phyloP scores from a whole-genome alignment of 345 rosid species.

The Citrus reticulata region DNA sequence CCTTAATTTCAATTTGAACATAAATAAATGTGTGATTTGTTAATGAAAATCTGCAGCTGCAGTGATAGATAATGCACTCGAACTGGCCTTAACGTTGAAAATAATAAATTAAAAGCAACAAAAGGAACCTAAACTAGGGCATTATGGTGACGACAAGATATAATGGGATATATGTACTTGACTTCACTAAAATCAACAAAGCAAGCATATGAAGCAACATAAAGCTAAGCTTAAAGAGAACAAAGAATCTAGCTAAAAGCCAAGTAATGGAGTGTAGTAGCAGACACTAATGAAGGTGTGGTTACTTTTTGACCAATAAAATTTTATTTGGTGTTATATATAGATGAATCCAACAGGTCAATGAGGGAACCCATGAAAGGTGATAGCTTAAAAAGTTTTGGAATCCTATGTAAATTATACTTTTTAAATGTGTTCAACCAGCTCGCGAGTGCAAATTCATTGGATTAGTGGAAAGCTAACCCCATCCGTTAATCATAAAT shows the following conservation, averaged over 20 bases:
- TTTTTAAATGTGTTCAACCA: not conserved
- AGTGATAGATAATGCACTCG: not conserved
- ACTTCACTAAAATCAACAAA: slow-evolving; percentile 67
- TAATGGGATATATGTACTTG: slow-evolving; percentile 36
- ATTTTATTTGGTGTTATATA: not conserved
- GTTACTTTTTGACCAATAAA: slow-evolving; percentile 58
- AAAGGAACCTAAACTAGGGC: not conserved
- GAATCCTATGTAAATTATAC: slow-evolving; percentile 55
- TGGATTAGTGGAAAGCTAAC: slow-evolving; percentile 15
- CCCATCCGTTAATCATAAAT: slow-evolving; percentile 16
- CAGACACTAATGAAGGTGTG: slow-evolving; percentile 66
- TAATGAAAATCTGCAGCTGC: not conserved
- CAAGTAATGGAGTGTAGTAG: slow-evolving; percentile 71
- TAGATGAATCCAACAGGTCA: slow-evolving; percentile 39
- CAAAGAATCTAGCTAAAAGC: slow-evolving; percentile 83
- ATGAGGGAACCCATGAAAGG: slow-evolving; percentile 46
- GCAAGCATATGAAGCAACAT: slow-evolving; percentile 50
- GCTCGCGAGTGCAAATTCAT: not conserved
- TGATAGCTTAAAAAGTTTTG: slow-evolving; percentile 32
- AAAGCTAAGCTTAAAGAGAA: slow-evolving; percentile 53
- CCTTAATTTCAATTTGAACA: too few species aligned
- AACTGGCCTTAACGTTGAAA: not conserved
- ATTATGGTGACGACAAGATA: slow-evolving; percentile 16
- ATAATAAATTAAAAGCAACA: not conserved
- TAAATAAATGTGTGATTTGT: too few species aligned